Evolutionary conservation across 768 basidiomycete species (phyloP).

Genomic region (Lyophyllum shimeji): DNA sequence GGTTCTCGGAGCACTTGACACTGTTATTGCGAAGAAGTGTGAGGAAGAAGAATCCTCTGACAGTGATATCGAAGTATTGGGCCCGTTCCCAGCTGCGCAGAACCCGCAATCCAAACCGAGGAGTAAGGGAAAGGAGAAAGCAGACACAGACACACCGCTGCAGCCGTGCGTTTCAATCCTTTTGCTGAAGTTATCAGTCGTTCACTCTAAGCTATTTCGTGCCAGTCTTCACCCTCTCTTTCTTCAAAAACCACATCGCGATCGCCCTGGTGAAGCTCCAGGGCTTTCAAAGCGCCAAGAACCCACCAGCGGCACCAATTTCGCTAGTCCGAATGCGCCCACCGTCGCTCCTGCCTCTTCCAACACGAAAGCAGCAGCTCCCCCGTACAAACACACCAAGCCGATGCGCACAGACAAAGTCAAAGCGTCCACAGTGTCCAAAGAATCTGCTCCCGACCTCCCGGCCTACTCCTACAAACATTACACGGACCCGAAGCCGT

Average conservation of each 20-base stretch:
- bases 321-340: neutral
- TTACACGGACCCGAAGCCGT: conserved; percentile 21
- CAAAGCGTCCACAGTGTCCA: neutral
- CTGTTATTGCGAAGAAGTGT: neutral
- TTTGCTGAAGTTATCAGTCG: neutral
- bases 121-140: neutral
- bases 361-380: too few relatives aligned
- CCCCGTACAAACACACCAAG: too few relatives aligned
- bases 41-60: conserved; percentile 8
- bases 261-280: neutral
- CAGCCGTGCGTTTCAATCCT: neutral
- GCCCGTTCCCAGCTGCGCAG: conserved; percentile 4
- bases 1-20: conserved; percentile 7
- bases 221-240: conserved; percentile 3
- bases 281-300: neutral
- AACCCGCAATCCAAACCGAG: neutral
- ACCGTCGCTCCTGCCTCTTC: neutral
- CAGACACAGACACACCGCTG: neutral
- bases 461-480: conserved; percentile 30
- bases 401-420: neutral
- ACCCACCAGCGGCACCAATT: too few relatives aligned
- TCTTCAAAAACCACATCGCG: neutral
- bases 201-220: neutral
- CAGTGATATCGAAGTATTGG: conserved; percentile 7
- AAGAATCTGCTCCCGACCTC: conserved; percentile 1